Base-by-base conservation (phyloP, 805 yeast genomes). In the Saccharomycopsis lassenensis region DNA sequence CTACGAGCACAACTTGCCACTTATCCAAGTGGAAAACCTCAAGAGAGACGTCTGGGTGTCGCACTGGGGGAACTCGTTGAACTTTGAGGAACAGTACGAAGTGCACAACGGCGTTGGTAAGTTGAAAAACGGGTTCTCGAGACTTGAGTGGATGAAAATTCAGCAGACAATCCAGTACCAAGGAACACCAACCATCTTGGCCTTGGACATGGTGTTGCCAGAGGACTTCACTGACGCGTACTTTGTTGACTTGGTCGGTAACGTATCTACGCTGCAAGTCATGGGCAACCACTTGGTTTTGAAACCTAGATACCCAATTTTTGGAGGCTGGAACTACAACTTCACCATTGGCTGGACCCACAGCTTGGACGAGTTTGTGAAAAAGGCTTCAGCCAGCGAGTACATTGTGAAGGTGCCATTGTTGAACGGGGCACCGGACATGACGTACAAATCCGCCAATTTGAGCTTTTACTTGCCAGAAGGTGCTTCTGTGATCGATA, bases 311-410 rank as follows among this genome's bases (percentile, higher is more conserved):
- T 91, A 65, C 63, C 98, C 98, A n/a, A 55, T 91, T 5, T 82
- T 84, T 58, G 98, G 98, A 33, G 93, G 87, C 29, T 91, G 98
- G 98, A 69, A 77, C 50, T 89, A 85, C 59, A 85, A 89, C 59
- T 91, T 84, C 65, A 91, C 97, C 16, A 58, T 89, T 48, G 97
- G 97, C n/a, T 91, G 95, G 95, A 72, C 77, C 33, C 70, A 74
- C 45, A 60, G 65, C 15, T 58, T 87, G 28, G 50, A 60, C 11
- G 59, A 71, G 30, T 77, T 67, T 46, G 62, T 82, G 35, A 74
- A 59, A 47, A 49, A 55, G 27, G n/a, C n/a, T n/a, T 47, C 63
- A 12, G 41, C 47, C 19, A 50, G 47, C 15, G 60, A 61, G 7
- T 83, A 72, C 52, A 52, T 80, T 8, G 59, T 81, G 22, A 67